These are phyloP conservation scores for Boletus subparvulus DNA, from an alignment of 768 basidiomycete species.

Conservation along the genomic window DNA sequence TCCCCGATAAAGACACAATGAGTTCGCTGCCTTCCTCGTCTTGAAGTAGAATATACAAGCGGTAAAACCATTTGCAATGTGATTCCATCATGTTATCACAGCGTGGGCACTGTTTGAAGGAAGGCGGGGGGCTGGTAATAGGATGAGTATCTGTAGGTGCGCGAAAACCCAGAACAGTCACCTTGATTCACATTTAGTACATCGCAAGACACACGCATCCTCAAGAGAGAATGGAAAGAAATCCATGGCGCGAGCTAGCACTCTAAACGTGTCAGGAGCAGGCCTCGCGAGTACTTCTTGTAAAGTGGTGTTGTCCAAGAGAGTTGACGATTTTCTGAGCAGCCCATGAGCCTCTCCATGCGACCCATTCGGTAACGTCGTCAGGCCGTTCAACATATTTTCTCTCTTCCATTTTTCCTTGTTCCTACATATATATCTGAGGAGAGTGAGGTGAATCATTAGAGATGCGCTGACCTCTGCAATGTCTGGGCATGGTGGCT, in stretches of 20 bases:
- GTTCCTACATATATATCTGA: conserved; percentile 26
- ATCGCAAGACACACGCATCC: conserved; percentile 49
- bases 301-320: conserved; percentile 29
- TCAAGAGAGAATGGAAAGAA: conserved; percentile 52
- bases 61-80: conserved; percentile 47
- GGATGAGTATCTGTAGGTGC: not conserved
- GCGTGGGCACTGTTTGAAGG: conserved; percentile 43
- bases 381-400: conserved; percentile 6
- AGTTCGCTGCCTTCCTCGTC: conserved; percentile 47
- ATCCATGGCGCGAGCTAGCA: conserved; percentile 52
- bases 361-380: not conserved
- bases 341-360: conserved; percentile 3
- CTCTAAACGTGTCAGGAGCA: conserved; percentile 39
- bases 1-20: conserved; percentile 48
- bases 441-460: not conserved
- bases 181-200: conserved; percentile 53
- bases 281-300: conserved; percentile 36
- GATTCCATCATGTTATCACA: conserved; percentile 57
- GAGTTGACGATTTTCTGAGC: not conserved
- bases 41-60: conserved; percentile 50
- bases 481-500: conserved; percentile 20
- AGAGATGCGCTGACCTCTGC: conserved; percentile 15
- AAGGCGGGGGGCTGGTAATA: conserved; percentile 42
- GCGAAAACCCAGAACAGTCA: conserved; percentile 28
- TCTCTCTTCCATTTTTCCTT: conserved; percentile 34